phyloP scores from a whole-genome alignment of 164 flowering plant species.

The Aristolochia contorta region DNA sequence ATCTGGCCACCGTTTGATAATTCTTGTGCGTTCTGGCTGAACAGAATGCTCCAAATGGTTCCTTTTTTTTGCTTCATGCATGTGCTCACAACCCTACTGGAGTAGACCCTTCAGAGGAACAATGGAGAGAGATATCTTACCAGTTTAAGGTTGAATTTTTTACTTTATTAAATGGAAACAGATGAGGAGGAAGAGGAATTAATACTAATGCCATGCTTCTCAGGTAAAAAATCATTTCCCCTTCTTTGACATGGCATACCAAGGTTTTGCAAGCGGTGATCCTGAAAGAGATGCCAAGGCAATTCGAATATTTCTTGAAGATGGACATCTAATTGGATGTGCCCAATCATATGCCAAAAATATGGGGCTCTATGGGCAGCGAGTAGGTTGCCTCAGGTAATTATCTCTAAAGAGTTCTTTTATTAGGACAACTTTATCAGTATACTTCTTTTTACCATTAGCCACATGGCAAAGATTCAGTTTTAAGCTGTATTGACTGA shows the following conservation, averaged over 20 bases:
- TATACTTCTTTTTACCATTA: too few species aligned
- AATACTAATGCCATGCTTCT: slow-evolving; percentile 1
- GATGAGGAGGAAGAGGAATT: background rate
- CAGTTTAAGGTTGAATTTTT: slow-evolving; percentile 21
- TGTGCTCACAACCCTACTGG: slow-evolving; percentile 99
- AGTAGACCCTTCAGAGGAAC: slow-evolving; percentile 92
- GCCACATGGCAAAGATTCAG: too few species aligned
- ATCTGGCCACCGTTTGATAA: background rate
- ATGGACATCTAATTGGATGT: slow-evolving; percentile 83
- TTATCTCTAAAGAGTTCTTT: background rate
- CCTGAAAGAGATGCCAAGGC: slow-evolving; percentile 90
- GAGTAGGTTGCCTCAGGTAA: slow-evolving; percentile 87
- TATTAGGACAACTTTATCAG: background rate
- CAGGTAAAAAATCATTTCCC: slow-evolving; percentile 88
- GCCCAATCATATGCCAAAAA: slow-evolving; percentile 95
- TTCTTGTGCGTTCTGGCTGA: background rate
- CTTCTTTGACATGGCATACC: slow-evolving; percentile 98
- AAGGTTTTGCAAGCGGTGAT: slow-evolving; percentile 98
- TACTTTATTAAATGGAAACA: too few species aligned
- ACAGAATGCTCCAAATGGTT: slow-evolving; percentile 93
- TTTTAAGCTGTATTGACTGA: too few species aligned
- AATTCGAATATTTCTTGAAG: slow-evolving; percentile 89
- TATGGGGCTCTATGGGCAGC: slow-evolving; percentile 98
- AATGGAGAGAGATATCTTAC: slow-evolving; percentile 88
- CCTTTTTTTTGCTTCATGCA: slow-evolving; percentile 92